Base-by-base conservation (phyloP, 192 early-diverging fungal genomes). In the Coemansia erecta region DNA sequence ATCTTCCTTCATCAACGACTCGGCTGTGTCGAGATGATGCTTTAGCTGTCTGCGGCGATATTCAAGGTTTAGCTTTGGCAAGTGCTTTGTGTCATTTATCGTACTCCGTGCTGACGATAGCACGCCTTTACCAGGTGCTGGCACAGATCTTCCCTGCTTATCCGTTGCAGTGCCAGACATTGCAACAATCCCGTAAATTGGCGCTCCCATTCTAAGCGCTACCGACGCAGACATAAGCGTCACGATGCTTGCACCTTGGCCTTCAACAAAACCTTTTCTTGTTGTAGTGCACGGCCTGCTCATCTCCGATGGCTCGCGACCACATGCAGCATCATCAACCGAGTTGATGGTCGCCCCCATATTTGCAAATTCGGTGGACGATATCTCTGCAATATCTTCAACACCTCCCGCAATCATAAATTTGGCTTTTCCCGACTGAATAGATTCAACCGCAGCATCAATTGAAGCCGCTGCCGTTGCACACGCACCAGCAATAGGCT, bases 321-420 rank as follows among this genome's bases (percentile, higher is more conserved):
- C 94, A 11, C 82, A 77, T 8, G 82, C 86, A 39, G 89, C 72
- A 77, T 97, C 94, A 22, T 86, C 85, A 35, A 82, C 72, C 43
- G 91, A 73, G 75, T 88, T 92, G 64, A 85, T 85, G 15, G 93
- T 97, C 17, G 94, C 94, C 76, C 91, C 92, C 94, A 97, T 97
- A 85, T 94, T 91, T 53, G 92, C 93, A 75, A 97, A 97, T 81
- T 97, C 94, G 64, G 90, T 90, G 23, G 88, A 88, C 42, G 86
- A 87, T 64, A 95, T 92, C 71, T 94, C 91, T 60, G 86, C 85
- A 81, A 95, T 87, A 63, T 89, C 90, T 61, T 97, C 94, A 56
- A 86, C 86, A 45, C 90, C 93, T 72, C 94, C 94, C 45, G 90
- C 92, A 55, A 97, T 81, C 67, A 94, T 88, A 45, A 97, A 83